phyloP scores from a whole-genome alignment of 1,284 basidiomycete genomes.

The Heterobasidion occidentale region DNA sequence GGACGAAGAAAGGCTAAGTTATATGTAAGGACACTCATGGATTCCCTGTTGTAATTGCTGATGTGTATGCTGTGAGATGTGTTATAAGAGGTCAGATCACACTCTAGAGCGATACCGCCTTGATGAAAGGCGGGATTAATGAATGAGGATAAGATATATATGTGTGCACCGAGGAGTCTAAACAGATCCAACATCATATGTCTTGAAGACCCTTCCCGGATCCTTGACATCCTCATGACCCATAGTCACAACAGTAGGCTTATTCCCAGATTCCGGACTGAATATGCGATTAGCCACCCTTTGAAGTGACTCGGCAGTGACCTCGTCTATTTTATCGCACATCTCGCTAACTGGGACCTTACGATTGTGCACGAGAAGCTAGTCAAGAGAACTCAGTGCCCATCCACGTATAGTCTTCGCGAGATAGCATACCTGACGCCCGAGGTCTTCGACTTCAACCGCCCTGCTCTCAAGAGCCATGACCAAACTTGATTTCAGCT shows the following conservation, averaged over 20 bases:
- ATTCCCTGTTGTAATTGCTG: background rate
- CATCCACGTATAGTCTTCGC: background rate
- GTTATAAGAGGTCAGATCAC: background rate
- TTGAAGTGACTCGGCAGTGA: constrained; percentile 65
- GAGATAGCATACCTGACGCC: constrained; percentile 54
- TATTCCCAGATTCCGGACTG: constrained; percentile 49
- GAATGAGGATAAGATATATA: background rate
- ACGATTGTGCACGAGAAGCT: constrained; percentile 88
- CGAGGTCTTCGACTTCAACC: constrained; percentile 87
- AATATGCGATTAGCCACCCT: constrained; percentile 74
- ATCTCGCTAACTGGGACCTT: constrained; percentile 89
- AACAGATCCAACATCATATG: constrained; percentile 53
- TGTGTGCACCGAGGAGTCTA: background rate
- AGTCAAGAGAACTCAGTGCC: constrained; percentile 9
- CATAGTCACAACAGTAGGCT: constrained; percentile 67
- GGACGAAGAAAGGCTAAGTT: background rate
- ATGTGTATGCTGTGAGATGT: background rate
- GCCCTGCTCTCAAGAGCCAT: constrained; percentile 94
- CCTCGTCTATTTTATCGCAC: constrained; percentile 82
- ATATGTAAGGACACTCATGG: background rate
- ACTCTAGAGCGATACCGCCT: no score
- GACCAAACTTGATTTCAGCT: constrained; percentile 89
- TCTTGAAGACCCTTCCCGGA: constrained; percentile 50
- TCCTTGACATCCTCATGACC: constrained; percentile 63
- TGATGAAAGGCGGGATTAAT: no score